Evolutionary conservation across 306 rosid genomes (phyloP).

Genomic region (Pachyrhizus erosus): DNA sequence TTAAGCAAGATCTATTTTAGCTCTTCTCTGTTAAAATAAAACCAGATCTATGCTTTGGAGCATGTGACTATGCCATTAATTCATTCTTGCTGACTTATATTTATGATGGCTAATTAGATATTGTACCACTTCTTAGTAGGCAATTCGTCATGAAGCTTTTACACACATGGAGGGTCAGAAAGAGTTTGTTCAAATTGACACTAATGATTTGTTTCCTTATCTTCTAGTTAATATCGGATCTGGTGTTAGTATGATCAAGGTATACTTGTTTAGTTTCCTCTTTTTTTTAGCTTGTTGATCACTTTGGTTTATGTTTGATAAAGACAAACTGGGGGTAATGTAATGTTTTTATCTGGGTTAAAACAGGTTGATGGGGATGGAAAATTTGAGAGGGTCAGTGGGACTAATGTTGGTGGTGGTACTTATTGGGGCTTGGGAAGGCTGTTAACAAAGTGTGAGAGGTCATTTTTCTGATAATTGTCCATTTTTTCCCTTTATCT

Average conservation of each 20-base stretch:
- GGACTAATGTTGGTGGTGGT: conserved; percentile 96
- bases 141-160: conserved; percentile 94
- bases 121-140: conserved; percentile 71
- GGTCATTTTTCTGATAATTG: conserved; percentile 51
- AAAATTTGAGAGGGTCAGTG: conserved; percentile 83
- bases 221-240: conserved; percentile 91
- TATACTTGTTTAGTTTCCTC: conserved; percentile 36
- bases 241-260: conserved; percentile 93
- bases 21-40: conserved; percentile 22
- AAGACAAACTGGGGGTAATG: conserved; percentile 31
- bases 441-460: conserved; percentile 82
- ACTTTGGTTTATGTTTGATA: conserved; percentile 29
- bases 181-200: conserved; percentile 85
- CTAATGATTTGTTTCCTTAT: conserved; percentile 75
- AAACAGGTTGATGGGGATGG: conserved; percentile 90
- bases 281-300: conserved; percentile 35
- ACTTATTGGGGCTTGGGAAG: conserved; percentile 94
- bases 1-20: conserved; percentile 3
- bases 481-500: not conserved
- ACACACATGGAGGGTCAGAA: conserved; percentile 88
- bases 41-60: conserved; percentile 6
- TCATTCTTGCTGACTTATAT: conserved; percentile 24
- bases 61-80: not conserved
- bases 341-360: conserved; percentile 33
- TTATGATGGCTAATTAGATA: conserved; percentile 42